These are phyloP conservation scores for Trichoderma breve DNA, from an alignment of 2,329 filamentous ascomycete species.

Conservation along the genomic window DNA sequence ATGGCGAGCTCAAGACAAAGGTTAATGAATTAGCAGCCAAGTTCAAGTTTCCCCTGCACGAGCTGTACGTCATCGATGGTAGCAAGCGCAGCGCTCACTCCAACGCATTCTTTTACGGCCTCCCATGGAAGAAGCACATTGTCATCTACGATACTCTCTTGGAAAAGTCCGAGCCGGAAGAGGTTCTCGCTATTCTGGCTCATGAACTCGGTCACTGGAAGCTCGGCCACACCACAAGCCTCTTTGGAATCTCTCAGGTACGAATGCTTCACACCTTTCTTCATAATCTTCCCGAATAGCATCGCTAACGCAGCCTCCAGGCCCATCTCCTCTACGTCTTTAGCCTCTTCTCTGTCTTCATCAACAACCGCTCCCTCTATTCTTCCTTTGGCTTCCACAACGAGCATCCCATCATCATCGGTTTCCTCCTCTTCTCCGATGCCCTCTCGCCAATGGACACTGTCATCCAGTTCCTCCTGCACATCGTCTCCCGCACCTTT, in stretches of 20 bases:
- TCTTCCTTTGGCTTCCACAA: conserved; percentile 83
- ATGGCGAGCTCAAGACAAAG: conserved; percentile 80
- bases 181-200: conserved; percentile 90
- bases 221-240: conserved; percentile 87
- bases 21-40: conserved; percentile 81
- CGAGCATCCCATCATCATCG: conserved; percentile 88
- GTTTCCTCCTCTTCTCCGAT: conserved; percentile 96
- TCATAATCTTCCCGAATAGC: neutral
- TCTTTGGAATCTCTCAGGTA: conserved; percentile 84
- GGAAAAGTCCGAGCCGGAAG: conserved; percentile 87
- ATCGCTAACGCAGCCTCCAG: conserved; percentile 42
- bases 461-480: conserved; percentile 93
- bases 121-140: conserved; percentile 99
- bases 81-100: conserved; percentile 84
- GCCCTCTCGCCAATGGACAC: conserved; percentile 92
- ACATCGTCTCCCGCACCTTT: conserved; percentile 88
- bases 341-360: conserved; percentile 91
- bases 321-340: conserved; percentile 97
- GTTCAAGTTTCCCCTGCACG: conserved; percentile 86
- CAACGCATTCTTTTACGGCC: conserved; percentile 93
- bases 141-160: conserved; percentile 98
- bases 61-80: conserved; percentile 92
- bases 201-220: conserved; percentile 98
- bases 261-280: neutral
- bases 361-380: conserved; percentile 92